Base-by-base conservation (phyloP, 106 monocot genomes). In the Ottelia alismoides region DNA sequence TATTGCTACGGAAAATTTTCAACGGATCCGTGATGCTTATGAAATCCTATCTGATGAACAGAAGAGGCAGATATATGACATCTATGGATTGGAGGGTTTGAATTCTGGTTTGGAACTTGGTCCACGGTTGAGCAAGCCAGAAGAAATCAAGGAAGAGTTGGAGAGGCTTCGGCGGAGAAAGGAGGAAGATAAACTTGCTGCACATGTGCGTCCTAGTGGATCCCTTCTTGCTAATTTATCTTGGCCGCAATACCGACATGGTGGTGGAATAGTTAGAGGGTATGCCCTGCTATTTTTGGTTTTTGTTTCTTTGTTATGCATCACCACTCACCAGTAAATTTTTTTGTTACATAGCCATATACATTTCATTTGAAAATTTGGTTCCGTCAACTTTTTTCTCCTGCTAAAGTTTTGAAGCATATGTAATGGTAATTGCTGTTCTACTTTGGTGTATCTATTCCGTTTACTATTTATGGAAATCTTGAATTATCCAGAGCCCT, bases 81-180 rank as follows among this genome's bases (percentile, higher is more conserved):
- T 94, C 21, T 94, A 94, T 76, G 93, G 93, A 22, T 84, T 88
- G 93, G 93, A 88, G 66, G 93, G 93, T 30, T 61, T 94, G 51
- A 88, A 48, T 25, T 88, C 88, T 2, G 81, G 88, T 0, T 63
- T 84, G 62, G 93, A 94, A 52, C 78, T 94, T 22, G 88, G 93
- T 3, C 74, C 80, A 20, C 81, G 71, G 61, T 73, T 94, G 49
- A 94, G 28, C 51, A 94, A 70, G 65, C 78, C 70, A 0, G 93
- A 88, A 21, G 93, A 94, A 52, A 72, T 94, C 20, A 94, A 77
- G 64, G 93, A 94, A 56, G 78, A 84, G 44, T 61, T 94, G 70
- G 93, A 94, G 64, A 88, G 64, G 49, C 26, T 87, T 24, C 51
- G 58, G 20, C 80, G 88, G 28, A 74, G 51, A 1, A 88, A 72